Evolutionary conservation across 1,139 yeast genomes (phyloP).

Genomic region (Yamadazyma triangularis): DNA sequence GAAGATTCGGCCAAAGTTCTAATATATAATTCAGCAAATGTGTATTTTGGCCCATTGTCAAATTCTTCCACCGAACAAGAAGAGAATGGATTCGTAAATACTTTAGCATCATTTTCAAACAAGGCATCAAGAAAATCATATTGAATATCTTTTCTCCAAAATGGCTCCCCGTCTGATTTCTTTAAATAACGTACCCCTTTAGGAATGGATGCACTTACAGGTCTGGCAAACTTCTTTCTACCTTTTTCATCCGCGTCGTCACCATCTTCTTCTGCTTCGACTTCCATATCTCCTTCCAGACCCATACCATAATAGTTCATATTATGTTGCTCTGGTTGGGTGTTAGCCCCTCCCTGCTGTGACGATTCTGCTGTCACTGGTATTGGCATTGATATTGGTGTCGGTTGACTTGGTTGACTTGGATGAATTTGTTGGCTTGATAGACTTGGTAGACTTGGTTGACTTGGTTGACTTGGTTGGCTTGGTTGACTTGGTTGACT

Average conservation of each 20-base stretch:
- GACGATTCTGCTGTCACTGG: no score
- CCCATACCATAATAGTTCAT: slow-evolving; percentile 11
- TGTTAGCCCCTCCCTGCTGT: no score
- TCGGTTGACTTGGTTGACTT: no score
- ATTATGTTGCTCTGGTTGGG: no score
- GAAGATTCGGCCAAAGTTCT: slow-evolving; percentile 79
- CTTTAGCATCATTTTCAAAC: slow-evolving; percentile 58
- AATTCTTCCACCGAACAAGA: slow-evolving; percentile 30
- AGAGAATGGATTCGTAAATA: slow-evolving; percentile 61
- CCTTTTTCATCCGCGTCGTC: slow-evolving; percentile 1
- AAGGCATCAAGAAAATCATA: slow-evolving; percentile 67
- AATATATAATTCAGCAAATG: slow-evolving; percentile 84
- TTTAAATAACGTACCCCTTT: slow-evolving; percentile 54
- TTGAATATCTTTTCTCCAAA: slow-evolving; percentile 86
- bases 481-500: no score
- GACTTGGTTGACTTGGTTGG: no score
- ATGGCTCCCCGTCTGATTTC: slow-evolving; percentile 88
- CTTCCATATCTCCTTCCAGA: slow-evolving; percentile 12
- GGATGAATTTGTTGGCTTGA: no score
- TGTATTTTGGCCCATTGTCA: slow-evolving; percentile 45
- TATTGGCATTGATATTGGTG: no score
- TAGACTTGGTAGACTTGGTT: no score
- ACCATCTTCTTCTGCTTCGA: slow-evolving; percentile 9
- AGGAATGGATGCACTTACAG: slow-evolving; percentile 16
- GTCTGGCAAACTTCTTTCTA: slow-evolving; percentile 8